phyloP scores from a whole-genome alignment of 306 rosid genomes.

The Quercus berberidifolia region DNA sequence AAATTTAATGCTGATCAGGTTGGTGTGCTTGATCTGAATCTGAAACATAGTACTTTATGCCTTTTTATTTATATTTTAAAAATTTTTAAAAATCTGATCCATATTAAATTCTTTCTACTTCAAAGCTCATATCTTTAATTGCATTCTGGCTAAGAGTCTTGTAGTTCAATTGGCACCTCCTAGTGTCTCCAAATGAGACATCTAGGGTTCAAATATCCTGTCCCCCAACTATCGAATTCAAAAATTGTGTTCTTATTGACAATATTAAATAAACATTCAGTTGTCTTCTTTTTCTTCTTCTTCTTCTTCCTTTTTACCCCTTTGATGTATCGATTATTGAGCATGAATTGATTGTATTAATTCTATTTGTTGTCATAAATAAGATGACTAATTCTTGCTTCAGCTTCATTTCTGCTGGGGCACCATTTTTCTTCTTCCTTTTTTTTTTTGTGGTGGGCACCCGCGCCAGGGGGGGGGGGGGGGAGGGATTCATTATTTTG shows the following conservation, averaged over 20 bases:
- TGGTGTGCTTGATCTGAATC: constrained; percentile 16
- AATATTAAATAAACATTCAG: no score
- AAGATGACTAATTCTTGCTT: background rate
- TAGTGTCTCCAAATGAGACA: no score
- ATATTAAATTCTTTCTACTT: background rate
- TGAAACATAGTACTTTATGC: background rate
- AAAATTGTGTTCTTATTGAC: background rate
- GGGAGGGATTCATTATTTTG: background rate
- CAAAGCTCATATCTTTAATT: background rate
- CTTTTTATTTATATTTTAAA: background rate
- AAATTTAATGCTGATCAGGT: constrained; percentile 79
- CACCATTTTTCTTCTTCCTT: background rate
- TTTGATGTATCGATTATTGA: background rate
- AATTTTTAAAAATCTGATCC: background rate
- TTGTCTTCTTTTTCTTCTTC: background rate
- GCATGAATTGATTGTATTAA: background rate
- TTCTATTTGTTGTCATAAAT: background rate
- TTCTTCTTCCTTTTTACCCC: background rate
- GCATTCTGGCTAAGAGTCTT: background rate
- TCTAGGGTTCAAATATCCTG: no score
- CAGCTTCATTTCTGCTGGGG: background rate
- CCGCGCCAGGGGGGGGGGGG: background rate
- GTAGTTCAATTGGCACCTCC: no score
- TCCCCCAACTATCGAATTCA: no score
- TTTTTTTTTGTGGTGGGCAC: background rate